Conservation (phyloP, 345 rosid genomes). For the Linum trigynum region DNA sequence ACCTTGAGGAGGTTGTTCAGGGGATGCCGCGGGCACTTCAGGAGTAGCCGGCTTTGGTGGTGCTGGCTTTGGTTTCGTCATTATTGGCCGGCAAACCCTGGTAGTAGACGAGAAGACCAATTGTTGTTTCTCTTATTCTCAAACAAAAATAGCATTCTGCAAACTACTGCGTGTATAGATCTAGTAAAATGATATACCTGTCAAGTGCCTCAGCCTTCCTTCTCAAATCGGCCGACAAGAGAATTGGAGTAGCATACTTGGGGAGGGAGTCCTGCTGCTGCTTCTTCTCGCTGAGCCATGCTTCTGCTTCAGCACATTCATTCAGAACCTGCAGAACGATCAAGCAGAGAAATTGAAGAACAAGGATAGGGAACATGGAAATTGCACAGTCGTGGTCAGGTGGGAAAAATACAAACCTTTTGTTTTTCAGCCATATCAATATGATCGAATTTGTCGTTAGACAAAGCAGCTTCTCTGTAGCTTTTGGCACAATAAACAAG, state of each 20-base stretch:
- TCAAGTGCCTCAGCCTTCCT: conserved; percentile 77
- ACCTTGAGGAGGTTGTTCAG: conserved; percentile 30
- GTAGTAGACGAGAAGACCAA: background rate
- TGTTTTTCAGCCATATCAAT: conserved; percentile 82
- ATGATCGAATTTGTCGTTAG: conserved; percentile 83
- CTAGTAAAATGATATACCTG: conserved; percentile 32
- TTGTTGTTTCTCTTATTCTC: background rate
- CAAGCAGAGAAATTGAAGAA: background rate
- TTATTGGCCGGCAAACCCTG: conserved; percentile 82
- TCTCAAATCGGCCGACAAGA: conserved; percentile 65
- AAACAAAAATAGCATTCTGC: too few relatives aligned
- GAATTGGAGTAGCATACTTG: conserved; percentile 54
- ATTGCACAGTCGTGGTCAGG: background rate
- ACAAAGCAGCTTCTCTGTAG: conserved; percentile 82
- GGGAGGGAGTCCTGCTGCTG: conserved; percentile 84
- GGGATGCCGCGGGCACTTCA: conserved; percentile 45
- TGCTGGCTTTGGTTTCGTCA: conserved; percentile 80
- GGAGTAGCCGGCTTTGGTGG: conserved; percentile 52
- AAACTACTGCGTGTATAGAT: background rate
- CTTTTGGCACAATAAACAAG: conserved; percentile 64
- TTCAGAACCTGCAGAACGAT: conserved; percentile 44
- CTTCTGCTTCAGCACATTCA: conserved; percentile 83
- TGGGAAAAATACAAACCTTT: conserved; percentile 38
- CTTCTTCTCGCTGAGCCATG: conserved; percentile 74
- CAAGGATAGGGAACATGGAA: too few relatives aligned